Conservation (phyloP, 345 rosid species). For the Excoecaria cochinchinensis region DNA sequence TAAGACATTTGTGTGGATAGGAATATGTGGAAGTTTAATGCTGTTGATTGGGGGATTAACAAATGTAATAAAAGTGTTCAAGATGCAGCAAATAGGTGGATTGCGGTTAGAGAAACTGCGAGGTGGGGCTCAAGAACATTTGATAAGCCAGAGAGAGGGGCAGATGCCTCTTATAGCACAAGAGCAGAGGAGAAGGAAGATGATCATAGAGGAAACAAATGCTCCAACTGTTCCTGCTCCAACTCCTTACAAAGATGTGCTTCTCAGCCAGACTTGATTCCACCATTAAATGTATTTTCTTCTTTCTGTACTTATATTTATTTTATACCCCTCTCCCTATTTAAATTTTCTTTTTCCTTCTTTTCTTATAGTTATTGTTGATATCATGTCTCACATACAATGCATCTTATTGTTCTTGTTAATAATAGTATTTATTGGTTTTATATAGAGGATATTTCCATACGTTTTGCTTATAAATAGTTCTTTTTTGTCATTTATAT, state of each 20-base stretch:
- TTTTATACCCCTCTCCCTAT: no score
- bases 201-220: constrained; percentile 25
- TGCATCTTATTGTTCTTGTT: no score
- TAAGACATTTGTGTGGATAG: constrained; percentile 39
- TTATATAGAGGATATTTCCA: no score
- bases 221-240: constrained; percentile 5
- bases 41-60: constrained; percentile 54
- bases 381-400: no score
- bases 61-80: constrained; percentile 70
- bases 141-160: constrained; percentile 55
- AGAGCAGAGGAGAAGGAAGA: constrained; percentile 40
- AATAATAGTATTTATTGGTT: no score
- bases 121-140: constrained; percentile 67
- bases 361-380: no score
- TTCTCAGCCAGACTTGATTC: constrained; percentile 30
- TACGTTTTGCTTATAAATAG: no score
- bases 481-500: no score
- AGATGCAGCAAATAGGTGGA: constrained; percentile 53
- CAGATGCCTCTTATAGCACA: constrained; percentile 53
- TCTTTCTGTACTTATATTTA: no score
- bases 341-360: no score
- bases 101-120: constrained; percentile 68
- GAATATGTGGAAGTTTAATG: constrained; percentile 49
- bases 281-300: no score
- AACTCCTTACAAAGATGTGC: constrained; percentile 59